These are phyloP conservation scores for Acer saccharum DNA, from an alignment of 345 rosid genomes.

Conservation along the genomic window DNA sequence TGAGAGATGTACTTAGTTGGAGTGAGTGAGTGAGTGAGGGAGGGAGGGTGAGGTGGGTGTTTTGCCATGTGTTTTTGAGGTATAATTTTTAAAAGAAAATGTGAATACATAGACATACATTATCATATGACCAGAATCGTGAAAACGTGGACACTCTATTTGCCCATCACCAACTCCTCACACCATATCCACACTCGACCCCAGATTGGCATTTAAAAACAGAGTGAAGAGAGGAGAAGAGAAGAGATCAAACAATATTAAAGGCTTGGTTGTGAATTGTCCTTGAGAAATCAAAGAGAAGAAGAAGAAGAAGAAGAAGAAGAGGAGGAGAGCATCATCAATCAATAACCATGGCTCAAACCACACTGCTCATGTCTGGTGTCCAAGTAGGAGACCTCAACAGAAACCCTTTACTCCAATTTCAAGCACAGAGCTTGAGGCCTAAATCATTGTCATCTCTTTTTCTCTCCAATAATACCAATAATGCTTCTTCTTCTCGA, in stretches of 20 bases:
- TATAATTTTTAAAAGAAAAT: not conserved
- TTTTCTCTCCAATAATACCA: conserved; percentile 13
- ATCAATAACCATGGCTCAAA: conserved; percentile 68
- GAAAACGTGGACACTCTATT: conserved; percentile 58
- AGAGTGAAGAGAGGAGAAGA: not conserved
- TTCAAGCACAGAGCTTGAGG: conserved; percentile 50
- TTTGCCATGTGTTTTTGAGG: conserved; percentile 4
- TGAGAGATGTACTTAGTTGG: not conserved
- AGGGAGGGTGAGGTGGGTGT: not conserved
- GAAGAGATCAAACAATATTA: not conserved
- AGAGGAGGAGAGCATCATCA: too few relatives aligned
- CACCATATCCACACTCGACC: conserved; percentile 41
- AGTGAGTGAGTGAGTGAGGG: not conserved
- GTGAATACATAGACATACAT: too few relatives aligned
- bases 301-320: not conserved
- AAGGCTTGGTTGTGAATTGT: not conserved
- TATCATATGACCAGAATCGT: not conserved
- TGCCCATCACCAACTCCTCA: conserved; percentile 47
- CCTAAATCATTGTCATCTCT: conserved; percentile 45
- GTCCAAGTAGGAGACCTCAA: conserved; percentile 48
- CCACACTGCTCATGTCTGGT: conserved; percentile 75
- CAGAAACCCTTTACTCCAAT: conserved; percentile 51
- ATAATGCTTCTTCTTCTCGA: conserved; percentile 26
- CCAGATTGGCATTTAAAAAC: not conserved
- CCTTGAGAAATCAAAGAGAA: not conserved